A percentile compares a stretch with the other conserved stretches of the same genome.
Conservation (phyloP, 2,329 filamentous ascomycete species). For the Ceratocystis papillata region DNA sequence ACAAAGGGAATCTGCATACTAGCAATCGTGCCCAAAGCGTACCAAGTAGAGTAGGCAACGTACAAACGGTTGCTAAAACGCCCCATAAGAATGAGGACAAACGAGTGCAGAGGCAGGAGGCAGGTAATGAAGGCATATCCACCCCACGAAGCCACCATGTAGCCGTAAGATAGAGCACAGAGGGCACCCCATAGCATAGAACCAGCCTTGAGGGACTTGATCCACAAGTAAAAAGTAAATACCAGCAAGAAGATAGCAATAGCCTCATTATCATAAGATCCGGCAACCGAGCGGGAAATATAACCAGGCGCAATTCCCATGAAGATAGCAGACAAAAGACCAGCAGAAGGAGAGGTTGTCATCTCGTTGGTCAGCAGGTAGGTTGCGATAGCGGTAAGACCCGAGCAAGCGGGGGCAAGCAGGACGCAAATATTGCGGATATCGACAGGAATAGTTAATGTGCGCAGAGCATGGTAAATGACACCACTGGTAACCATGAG, state of each 20-base stretch:
- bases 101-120: slow-evolving; percentile 83
- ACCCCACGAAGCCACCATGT: slow-evolving; percentile 99
- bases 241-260: slow-evolving; percentile 98
- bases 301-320: slow-evolving; percentile 98
- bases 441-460: slow-evolving; percentile 84
- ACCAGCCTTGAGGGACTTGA: slow-evolving; percentile 93
- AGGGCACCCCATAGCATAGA: slow-evolving; percentile 94
- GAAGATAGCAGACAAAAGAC: slow-evolving; percentile 84
- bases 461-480: slow-evolving; percentile 88
- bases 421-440: slow-evolving; percentile 98
- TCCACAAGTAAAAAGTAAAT: slow-evolving; percentile 98
- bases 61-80: slow-evolving; percentile 89
- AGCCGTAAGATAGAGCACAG: slow-evolving; percentile 93
- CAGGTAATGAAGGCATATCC: slow-evolving; percentile 99
- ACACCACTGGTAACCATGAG: slow-evolving; percentile 97
- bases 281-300: slow-evolving; percentile 93
- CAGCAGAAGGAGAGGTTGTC: slow-evolving; percentile 87
- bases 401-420: slow-evolving; percentile 87
- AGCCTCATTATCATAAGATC: slow-evolving; percentile 98
- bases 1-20: slow-evolving; percentile 99
- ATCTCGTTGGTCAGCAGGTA: slow-evolving; percentile 97
- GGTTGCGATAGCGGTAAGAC: slow-evolving; percentile 80
- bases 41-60: slow-evolving; percentile 97
- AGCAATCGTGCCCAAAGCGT: slow-evolving; percentile 84
- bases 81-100: slow-evolving; percentile 93